Conservation (phyloP, 257 asterid genomes). For the Primulina tabacum region DNA sequence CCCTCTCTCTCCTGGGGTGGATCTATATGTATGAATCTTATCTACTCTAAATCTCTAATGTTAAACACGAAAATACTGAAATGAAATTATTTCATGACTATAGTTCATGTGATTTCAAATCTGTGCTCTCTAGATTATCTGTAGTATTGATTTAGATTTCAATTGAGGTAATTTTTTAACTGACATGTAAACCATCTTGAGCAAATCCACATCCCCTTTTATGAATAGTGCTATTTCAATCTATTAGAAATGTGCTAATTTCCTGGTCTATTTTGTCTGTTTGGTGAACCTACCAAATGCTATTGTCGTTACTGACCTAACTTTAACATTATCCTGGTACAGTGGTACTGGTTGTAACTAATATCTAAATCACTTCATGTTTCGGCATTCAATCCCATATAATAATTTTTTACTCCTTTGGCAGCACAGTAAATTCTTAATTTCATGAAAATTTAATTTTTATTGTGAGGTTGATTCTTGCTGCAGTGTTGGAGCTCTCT, state of each 20-base stretch:
- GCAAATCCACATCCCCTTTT: not conserved
- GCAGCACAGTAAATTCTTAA: not conserved
- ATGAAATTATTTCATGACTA: too few species aligned
- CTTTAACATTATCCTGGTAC: not conserved
- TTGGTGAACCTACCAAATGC: not conserved
- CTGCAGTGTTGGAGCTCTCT: conserved; percentile 88
- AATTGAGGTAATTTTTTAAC: not conserved
- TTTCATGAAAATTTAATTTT: not conserved
- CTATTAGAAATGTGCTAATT: not conserved
- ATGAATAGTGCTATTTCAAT: not conserved
- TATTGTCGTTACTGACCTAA: not conserved
- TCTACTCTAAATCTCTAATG: not conserved
- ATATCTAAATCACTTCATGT: not conserved
- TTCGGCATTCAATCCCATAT: not conserved
- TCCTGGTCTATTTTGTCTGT: not conserved
- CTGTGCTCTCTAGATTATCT: not conserved
- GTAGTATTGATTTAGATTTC: not conserved
- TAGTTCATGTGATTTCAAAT: too few species aligned
- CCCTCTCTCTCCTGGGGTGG: not conserved
- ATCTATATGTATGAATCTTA: not conserved
- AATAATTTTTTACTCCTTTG: not conserved
- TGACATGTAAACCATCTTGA: not conserved
- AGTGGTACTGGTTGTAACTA: not conserved
- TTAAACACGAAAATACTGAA: not conserved
- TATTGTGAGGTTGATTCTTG: conserved; percentile 14